phyloP scores from a whole-genome alignment of 495 filamentous ascomycete genomes.

The Cercophora samala region DNA sequence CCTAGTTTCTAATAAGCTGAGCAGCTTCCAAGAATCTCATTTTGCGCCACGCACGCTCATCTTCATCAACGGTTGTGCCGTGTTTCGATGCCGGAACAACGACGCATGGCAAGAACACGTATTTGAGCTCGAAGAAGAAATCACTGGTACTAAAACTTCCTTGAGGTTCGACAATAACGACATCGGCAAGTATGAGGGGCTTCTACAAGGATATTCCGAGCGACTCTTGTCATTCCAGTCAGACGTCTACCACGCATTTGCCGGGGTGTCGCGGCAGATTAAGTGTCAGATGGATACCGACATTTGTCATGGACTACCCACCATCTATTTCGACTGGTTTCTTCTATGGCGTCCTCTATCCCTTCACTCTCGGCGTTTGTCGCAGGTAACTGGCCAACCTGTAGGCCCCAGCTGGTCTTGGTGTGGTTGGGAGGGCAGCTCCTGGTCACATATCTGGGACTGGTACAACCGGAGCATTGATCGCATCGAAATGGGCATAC shows the following conservation, averaged over 20 bases:
- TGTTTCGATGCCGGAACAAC: conserved; percentile 3
- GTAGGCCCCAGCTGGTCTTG: conserved; percentile 25
- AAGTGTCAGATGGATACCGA: conserved; percentile 13
- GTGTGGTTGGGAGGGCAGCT: conserved; percentile 19
- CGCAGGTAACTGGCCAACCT: background rate
- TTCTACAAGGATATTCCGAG: conserved; percentile 19
- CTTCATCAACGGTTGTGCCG: conserved; percentile 7
- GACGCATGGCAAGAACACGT: background rate
- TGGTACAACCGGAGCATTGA: conserved; percentile 21
- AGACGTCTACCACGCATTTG: conserved; percentile 22
- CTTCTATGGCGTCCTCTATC: conserved; percentile 24
- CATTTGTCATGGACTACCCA: conserved; percentile 22
- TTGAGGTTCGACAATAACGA: conserved; percentile 9
- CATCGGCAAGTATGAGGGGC: conserved; percentile 20
- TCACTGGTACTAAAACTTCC: background rate
- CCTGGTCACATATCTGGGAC: conserved; percentile 19
- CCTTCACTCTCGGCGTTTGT: conserved; percentile 1
- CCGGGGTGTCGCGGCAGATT: conserved; percentile 19
- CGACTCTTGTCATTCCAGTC: conserved; percentile 11
- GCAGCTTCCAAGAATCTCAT: background rate
- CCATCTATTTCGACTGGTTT: conserved; percentile 25
- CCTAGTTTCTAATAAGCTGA: background rate
- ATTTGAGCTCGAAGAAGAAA: background rate
- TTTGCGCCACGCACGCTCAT: conserved; percentile 13
- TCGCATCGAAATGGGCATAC: conserved; percentile 12